Evolutionary conservation across 495 filamentous ascomycete genomes (phyloP).

Genomic region (Lindgomyces ingoldianus): DNA sequence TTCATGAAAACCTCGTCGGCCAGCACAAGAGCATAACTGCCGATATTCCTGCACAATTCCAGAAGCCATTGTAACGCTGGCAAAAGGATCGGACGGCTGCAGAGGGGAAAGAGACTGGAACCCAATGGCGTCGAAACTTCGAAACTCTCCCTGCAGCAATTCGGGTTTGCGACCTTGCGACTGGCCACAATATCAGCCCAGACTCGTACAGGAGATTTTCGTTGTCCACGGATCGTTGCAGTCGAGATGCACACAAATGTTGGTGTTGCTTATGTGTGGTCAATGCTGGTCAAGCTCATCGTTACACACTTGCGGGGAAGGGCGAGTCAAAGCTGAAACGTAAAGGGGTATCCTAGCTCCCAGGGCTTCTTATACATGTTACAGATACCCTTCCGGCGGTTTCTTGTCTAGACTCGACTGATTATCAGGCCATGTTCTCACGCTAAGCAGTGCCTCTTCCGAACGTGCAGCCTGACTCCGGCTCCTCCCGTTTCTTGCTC

Average conservation of each 20-base stretch:
- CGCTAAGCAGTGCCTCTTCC: background rate
- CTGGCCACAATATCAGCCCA: constrained; percentile 7
- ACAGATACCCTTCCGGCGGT: background rate
- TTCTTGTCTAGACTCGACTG: constrained; percentile 11
- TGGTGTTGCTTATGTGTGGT: constrained; percentile 6
- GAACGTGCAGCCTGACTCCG: background rate
- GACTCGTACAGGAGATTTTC: constrained; percentile 12
- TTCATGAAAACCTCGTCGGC: background rate
- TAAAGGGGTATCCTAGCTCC: constrained; percentile 3
- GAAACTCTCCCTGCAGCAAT: constrained; percentile 20
- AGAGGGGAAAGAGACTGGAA: background rate
- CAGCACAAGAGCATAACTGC: background rate
- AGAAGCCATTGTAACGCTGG: background rate
- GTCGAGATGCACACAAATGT: background rate
- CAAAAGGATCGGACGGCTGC: background rate
- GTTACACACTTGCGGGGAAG: constrained; percentile 7
- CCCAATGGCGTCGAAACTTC: constrained; percentile 1
- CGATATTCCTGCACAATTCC: background rate
- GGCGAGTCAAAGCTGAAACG: constrained; percentile 16
- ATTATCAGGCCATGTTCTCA: constrained; percentile 17
- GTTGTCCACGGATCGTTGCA: background rate
- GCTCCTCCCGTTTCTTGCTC: background rate
- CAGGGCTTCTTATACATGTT: constrained; percentile 11
- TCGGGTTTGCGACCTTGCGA: constrained; percentile 3
- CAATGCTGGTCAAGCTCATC: constrained; percentile 6